Base-by-base conservation (phyloP, 2,329 filamentous ascomycete genomes). In the Cryphonectria nitschkei region DNA sequence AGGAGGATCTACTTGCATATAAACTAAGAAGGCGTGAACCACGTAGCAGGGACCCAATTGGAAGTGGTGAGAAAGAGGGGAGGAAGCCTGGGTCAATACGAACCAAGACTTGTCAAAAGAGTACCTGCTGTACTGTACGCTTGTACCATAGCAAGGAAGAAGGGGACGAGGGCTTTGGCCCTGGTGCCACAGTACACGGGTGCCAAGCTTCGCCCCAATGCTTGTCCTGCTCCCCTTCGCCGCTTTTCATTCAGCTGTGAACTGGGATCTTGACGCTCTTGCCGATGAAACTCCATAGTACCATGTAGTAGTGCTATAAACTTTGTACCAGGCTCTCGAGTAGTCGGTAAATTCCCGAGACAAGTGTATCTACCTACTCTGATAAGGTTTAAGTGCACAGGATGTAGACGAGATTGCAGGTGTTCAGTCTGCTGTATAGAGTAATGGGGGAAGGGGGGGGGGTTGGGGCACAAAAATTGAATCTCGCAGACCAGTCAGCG, bases 191-290 rank as follows among this genome's bases (percentile, higher is more conserved):
- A 58, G 54, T 13, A 58, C 26, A 14, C 54, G 6, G 22, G 37
- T 62, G 58, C 58, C 58, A 62, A 62, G 58, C 58, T 39, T 62
- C 11, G 22, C 34, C 58, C 19, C 16, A 29, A 58, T 62, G 32
- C 58, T 62, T 62, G 9, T 41, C 32, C 58, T 34, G 19, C 29
- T 11, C 19, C 58, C 32, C 32, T 62, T 58, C 54, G 54, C 54
- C 54, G 54, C 54, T 58, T 58, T 58, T 58, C 54, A 58, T 58
- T 58, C 54, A 58, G 54, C 54, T 32, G 13, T 14, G 14, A 16
- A 58, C 54, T 29, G 6, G 54, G 54, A 32, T 32, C 54, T 58
- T 58, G 54, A 34, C 54, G 16, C 54, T 58, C 26, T 32, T n/a
- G 46, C 13, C 54, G 26, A 58, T 32, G 11, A n/a, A 50, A 22